These are phyloP conservation scores for Aureobasidium musti DNA, from an alignment of 2,329 filamentous ascomycete species.

Conservation along the genomic window DNA sequence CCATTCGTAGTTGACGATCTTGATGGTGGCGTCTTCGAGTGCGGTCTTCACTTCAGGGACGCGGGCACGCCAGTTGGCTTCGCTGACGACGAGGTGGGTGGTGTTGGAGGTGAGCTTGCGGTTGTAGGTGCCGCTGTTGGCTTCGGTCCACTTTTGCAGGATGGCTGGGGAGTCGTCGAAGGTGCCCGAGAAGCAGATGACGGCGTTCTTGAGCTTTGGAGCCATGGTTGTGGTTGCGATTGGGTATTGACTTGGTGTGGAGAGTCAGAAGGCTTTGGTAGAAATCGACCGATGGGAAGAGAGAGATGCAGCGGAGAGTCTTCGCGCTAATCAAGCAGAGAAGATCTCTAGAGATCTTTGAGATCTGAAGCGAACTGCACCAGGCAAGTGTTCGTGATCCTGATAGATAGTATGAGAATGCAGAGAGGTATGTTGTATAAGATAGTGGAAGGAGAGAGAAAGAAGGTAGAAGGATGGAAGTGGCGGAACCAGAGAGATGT, in stretches of 20 bases:
- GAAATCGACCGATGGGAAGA: background rate
- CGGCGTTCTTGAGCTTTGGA: conserved; percentile 48
- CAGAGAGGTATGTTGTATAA: background rate
- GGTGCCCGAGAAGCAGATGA: conserved; percentile 55
- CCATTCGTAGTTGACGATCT: conserved; percentile 50
- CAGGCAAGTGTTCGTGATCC: background rate
- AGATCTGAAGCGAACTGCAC: background rate
- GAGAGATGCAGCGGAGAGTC: background rate
- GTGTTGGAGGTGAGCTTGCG: conserved; percentile 55
- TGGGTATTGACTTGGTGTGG: background rate
- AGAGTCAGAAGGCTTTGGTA: background rate
- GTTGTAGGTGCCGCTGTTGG: conserved; percentile 62
- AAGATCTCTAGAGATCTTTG: background rate
- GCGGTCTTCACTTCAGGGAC: conserved; percentile 15
- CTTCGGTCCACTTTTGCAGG: conserved; percentile 64
- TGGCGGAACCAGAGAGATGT: background rate
- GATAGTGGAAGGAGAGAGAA: background rate
- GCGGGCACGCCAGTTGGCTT: conserved; percentile 58
- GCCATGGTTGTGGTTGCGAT: background rate
- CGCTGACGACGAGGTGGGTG: conserved; percentile 72
- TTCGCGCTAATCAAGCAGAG: background rate
- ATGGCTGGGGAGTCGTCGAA: conserved; percentile 53
- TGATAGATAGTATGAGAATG: background rate
- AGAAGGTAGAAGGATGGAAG: background rate
- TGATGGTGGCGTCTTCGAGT: conserved; percentile 31